These are phyloP conservation scores for Fusarium siculi DNA, from an alignment of 2,329 filamentous ascomycete genomes.

Conservation along the genomic window DNA sequence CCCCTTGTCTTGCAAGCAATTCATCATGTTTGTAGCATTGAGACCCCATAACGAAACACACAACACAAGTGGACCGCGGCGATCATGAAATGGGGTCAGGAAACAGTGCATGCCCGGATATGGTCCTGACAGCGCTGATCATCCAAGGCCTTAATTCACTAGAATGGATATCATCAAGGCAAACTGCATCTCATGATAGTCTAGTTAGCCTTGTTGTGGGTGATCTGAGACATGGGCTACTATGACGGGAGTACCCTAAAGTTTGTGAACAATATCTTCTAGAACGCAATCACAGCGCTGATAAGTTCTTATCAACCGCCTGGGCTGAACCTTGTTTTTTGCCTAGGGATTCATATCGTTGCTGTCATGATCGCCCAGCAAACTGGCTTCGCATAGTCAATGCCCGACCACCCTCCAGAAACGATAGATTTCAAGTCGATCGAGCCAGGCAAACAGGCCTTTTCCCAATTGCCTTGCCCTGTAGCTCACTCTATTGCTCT, in stretches of 20 bases:
- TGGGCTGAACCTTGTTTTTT: neutral
- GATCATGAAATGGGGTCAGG: slow-evolving; percentile 27
- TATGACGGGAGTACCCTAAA: neutral
- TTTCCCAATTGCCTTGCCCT: neutral
- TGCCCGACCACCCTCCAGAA: neutral
- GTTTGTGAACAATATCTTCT: neutral
- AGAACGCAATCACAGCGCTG: neutral
- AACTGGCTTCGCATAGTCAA: neutral
- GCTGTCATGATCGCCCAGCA: neutral
- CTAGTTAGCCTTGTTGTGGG: neutral
- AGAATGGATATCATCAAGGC: neutral
- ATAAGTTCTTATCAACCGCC: neutral
- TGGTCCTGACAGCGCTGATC: slow-evolving; percentile 29
- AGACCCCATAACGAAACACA: neutral
- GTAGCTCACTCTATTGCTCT: neutral
- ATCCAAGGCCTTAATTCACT: neutral
- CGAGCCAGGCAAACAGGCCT: neutral
- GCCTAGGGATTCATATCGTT: neutral
- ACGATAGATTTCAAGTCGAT: neutral
- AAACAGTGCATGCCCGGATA: slow-evolving; percentile 8
- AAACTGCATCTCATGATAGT: neutral
- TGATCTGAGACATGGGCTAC: slow-evolving; percentile 1
- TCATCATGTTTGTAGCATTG: neutral
- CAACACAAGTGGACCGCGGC: slow-evolving; percentile 15
- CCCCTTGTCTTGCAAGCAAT: neutral